These are phyloP conservation scores for Fagopyrum esculentum DNA, from an alignment of 148 eudicot species.

Conservation along the genomic window DNA sequence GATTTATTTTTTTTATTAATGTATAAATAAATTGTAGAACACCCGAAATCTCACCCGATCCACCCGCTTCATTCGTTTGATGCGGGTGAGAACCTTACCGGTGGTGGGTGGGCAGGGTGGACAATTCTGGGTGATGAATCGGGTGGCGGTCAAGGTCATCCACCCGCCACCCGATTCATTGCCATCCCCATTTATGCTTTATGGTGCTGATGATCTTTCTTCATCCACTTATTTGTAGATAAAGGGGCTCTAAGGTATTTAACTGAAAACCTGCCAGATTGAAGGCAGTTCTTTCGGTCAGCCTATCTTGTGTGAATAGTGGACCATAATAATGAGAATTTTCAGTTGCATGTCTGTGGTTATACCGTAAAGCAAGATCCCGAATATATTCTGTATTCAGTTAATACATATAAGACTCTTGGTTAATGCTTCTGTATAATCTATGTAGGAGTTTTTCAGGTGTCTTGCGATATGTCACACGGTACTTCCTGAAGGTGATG, in stretches of 20 bases:
- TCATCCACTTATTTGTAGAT: not conserved
- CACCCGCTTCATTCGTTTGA: no score
- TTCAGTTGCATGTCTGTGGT: slow-evolving; percentile 5
- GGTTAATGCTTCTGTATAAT: slow-evolving; percentile 11
- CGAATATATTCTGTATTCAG: not conserved
- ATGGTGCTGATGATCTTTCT: not conserved
- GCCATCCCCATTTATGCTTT: not conserved
- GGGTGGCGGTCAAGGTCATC: no score
- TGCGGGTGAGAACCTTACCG: no score
- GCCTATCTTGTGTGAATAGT: not conserved
- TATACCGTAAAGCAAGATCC: not conserved
- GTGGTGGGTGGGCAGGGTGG: no score
- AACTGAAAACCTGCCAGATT: not conserved
- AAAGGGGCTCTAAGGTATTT: not conserved
- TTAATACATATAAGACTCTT: not conserved
- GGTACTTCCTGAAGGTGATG: slow-evolving; percentile 98
- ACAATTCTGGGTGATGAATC: no score
- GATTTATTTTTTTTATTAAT: no score
- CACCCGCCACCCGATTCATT: no score
- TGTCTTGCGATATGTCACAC: slow-evolving; percentile 99
- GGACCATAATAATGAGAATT: not conserved
- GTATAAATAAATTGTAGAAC: no score
- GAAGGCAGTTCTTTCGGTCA: no score
- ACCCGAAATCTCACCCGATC: no score
- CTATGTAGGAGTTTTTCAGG: slow-evolving; percentile 83